phyloP scores from a whole-genome alignment of 306 rosid genomes.

The Medicago lupulina region DNA sequence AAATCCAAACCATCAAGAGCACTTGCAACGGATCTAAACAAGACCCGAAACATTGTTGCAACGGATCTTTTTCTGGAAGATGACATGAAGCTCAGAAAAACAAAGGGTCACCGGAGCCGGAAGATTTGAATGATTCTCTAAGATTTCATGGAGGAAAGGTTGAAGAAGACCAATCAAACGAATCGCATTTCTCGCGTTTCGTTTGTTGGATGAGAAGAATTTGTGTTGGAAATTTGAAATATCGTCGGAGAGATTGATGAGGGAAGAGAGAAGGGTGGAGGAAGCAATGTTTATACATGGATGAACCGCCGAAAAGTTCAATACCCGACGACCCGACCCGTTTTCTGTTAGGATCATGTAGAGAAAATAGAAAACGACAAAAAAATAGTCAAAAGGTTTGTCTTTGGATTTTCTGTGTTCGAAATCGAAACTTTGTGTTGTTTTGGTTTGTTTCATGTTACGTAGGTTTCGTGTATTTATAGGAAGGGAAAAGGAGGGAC shows the following conservation, averaged over 20 bases:
- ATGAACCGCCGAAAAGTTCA: constrained; percentile 74
- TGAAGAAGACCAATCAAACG: constrained; percentile 59
- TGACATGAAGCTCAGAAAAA: constrained; percentile 71
- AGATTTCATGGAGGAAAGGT: constrained; percentile 63
- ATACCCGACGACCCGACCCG: constrained; percentile 70
- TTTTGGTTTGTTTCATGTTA: not conserved
- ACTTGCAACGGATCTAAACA: constrained; percentile 57
- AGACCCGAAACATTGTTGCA: constrained; percentile 55
- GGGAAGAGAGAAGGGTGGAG: constrained; percentile 55
- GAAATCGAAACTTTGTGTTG: not conserved
- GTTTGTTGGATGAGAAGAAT: constrained; percentile 54
- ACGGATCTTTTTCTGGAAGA: constrained; percentile 80
- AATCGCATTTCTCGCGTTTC: constrained; percentile 55
- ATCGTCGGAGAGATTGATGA: constrained; percentile 47
- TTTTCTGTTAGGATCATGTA: constrained; percentile 52
- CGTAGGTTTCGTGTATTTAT: constrained; percentile 37
- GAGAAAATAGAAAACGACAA: too few relatives aligned
- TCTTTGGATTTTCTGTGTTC: constrained; percentile 37
- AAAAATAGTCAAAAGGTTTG: not conserved
- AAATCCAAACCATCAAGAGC: constrained; percentile 69
- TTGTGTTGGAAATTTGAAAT: constrained; percentile 50
- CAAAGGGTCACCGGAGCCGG: constrained; percentile 46
- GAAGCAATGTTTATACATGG: constrained; percentile 55
- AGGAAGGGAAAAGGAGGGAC: constrained; percentile 29
- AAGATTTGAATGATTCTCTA: constrained; percentile 33